Percentiles rank a stretch among this genome's conserved stretches.
Conservation (phyloP, 2,329 filamentous ascomycete species). For the Sporothrix mexicana region DNA sequence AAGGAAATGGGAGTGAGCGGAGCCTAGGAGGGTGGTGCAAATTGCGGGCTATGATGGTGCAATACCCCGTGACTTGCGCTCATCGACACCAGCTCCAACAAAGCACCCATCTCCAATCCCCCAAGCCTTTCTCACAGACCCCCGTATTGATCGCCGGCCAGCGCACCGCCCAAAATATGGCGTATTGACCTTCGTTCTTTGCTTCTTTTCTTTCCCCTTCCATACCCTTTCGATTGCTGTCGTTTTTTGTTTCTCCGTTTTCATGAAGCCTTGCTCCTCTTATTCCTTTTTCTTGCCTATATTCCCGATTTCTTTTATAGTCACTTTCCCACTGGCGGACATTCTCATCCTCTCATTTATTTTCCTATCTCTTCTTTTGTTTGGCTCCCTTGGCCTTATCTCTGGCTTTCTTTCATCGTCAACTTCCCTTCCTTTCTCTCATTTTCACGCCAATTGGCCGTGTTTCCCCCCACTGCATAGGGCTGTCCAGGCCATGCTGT, state of each 20-base stretch:
- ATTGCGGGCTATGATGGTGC: slow-evolving; percentile 59
- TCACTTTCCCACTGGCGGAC: slow-evolving; percentile 16
- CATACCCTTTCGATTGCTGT: not conserved
- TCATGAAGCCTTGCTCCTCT: not conserved
- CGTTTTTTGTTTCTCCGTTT: slow-evolving; percentile 2
- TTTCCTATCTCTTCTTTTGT: not conserved
- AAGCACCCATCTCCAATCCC: slow-evolving; percentile 23
- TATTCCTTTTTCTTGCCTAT: slow-evolving; percentile 13
- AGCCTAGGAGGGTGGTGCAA: slow-evolving; percentile 49
- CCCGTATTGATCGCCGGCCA: slow-evolving; percentile 17
- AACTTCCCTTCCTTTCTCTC: not conserved
- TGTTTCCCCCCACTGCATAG: slow-evolving; percentile 36
- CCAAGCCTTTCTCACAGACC: not conserved
- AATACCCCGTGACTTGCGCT: slow-evolving; percentile 62
- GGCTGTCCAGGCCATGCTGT: slow-evolving; percentile 32
- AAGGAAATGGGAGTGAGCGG: slow-evolving; percentile 38
- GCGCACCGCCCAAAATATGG: slow-evolving; percentile 20
- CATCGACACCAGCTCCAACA: slow-evolving; percentile 30
- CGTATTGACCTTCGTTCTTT: not conserved
- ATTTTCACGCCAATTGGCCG: slow-evolving; percentile 26
- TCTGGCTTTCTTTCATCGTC: not conserved
- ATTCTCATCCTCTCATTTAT: not conserved
- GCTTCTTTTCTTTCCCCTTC: slow-evolving; percentile 12
- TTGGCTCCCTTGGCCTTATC: not conserved
- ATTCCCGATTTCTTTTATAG: slow-evolving; percentile 29